These are phyloP conservation scores for Xylariaceae sp. DNA, from an alignment of 2,329 filamentous ascomycete genomes.

Conservation along the genomic window DNA sequence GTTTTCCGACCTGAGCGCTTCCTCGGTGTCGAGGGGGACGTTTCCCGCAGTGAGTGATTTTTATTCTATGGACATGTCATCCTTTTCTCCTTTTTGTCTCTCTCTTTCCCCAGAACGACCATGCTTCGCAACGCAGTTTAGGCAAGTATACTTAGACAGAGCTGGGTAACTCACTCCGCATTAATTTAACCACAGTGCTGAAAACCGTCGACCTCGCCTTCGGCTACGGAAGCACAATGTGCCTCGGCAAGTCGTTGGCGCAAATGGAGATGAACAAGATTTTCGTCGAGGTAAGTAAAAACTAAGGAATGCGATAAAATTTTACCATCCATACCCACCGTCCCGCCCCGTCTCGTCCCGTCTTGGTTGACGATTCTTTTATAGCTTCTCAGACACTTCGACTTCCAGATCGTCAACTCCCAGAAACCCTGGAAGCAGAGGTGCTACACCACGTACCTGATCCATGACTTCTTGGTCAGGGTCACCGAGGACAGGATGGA, in stretches of 20 bases:
- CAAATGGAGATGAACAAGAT: conserved; percentile 11
- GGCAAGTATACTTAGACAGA: no score
- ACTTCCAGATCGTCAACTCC: conserved; percentile 21
- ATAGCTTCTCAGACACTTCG: conserved; percentile 21
- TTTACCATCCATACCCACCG: no score
- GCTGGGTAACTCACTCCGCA: no score
- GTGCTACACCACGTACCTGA: conserved; percentile 12
- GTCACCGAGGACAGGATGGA: conserved; percentile 15
- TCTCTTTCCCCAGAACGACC: no score
- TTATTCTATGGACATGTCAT: no score
- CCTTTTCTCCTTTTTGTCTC: no score
- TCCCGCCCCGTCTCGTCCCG: no score
- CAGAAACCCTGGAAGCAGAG: conserved; percentile 17
- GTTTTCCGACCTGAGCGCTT: conserved; percentile 14
- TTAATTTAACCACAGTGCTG: no score
- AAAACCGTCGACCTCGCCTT: conserved; percentile 9
- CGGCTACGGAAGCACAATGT: conserved; percentile 10
- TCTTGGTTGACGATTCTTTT: not conserved
- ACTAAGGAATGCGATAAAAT: no score
- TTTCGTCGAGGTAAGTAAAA: conserved; percentile 11
- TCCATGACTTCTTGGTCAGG: conserved; percentile 17
- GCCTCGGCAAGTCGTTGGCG: conserved; percentile 10
- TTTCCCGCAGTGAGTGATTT: not conserved
- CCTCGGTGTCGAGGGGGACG: conserved; percentile 1
- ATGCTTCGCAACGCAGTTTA: no score